A percentile compares a stretch with the other conserved stretches of the same genome.
These are phyloP conservation scores for Bathelium albidoporum DNA, from an alignment of 495 filamentous ascomycete genomes.

Conservation along the genomic window DNA sequence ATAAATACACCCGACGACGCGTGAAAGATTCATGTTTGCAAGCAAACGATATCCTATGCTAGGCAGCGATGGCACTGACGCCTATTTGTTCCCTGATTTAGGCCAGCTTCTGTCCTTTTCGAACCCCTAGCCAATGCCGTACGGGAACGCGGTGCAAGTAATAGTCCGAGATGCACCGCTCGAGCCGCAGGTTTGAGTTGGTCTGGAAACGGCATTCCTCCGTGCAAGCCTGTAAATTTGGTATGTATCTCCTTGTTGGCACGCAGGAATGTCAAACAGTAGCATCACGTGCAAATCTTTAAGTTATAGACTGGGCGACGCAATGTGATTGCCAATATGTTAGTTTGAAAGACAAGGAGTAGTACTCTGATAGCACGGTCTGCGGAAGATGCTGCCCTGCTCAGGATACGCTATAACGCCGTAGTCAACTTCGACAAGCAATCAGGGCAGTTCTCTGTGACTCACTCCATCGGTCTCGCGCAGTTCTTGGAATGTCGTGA, in stretches of 20 bases:
- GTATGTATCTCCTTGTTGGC: background rate
- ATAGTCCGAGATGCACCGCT: background rate
- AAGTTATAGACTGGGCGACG: background rate
- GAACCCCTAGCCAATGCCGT: background rate
- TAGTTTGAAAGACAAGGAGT: background rate
- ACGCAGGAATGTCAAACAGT: background rate
- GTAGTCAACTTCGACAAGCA: background rate
- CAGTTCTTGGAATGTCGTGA: background rate
- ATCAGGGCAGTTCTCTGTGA: background rate
- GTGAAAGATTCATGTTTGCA: background rate
- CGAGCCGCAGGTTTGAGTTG: background rate
- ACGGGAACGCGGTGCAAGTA: background rate
- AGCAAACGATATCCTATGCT: background rate
- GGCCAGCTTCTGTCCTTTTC: background rate
- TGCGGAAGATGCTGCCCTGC: no score
- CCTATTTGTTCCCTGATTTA: background rate
- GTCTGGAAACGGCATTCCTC: constrained; percentile 4
- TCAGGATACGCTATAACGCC: background rate
- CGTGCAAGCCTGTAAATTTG: background rate
- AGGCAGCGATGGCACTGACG: background rate
- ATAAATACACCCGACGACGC: background rate
- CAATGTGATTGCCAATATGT: background rate
- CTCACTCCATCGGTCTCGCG: background rate
- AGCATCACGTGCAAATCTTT: background rate
- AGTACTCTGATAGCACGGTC: background rate